Base-by-base conservation (phyloP, 441 rosid species). In the Gossypium laxum region DNA sequence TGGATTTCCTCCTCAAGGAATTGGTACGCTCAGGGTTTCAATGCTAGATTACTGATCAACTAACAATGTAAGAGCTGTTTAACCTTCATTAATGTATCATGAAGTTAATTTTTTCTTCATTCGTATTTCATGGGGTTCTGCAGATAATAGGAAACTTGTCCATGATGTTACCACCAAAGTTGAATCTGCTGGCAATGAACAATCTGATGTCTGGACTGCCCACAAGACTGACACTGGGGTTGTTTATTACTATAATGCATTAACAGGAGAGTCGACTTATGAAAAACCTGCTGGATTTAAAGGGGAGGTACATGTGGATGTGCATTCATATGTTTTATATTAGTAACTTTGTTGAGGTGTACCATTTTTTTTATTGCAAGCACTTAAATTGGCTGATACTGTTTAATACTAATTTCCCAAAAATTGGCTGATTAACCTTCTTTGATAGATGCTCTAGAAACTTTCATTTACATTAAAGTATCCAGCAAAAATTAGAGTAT, bases 181-280 rank as follows among this genome's bases (percentile, higher is more conserved):
- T 66, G 82, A 75, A 76, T 69, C 75, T 68, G 45, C 86, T 51
- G 71, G 69, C 63, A 82, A 59, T 69, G 89, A 84, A 64, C 85
- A 82, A 28, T 61, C 77, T 22, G 90, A 92, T 82, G 81, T 86
- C 55, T 95, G 99, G 99, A 95, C 99, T 67, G 96, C 95, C 55
- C 97, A 92, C 84, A 95, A 84, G 88, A 81, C 95, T 22, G 98
- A 88, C 21, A 64, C 88, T 0, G 99, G 95, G 78, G 34, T 82
- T 77, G 82, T 88, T 70, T 95, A 95, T 83, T 95, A 92, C 77
- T 95, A 92, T 74, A 95, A 95, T 82, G 82, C 98, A 70, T 81
- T 85, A 69, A 92, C 97, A 11, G 88, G 98, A 70, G 87, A 84
- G 60, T 94, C 99, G 0, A 91, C 99, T 73, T 94, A 94, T 73